Percentiles rank a stretch among this genome's conserved stretches.
Conservation (phyloP, 768 basidiomycete species). For the Lactifluus subvellereus region DNA sequence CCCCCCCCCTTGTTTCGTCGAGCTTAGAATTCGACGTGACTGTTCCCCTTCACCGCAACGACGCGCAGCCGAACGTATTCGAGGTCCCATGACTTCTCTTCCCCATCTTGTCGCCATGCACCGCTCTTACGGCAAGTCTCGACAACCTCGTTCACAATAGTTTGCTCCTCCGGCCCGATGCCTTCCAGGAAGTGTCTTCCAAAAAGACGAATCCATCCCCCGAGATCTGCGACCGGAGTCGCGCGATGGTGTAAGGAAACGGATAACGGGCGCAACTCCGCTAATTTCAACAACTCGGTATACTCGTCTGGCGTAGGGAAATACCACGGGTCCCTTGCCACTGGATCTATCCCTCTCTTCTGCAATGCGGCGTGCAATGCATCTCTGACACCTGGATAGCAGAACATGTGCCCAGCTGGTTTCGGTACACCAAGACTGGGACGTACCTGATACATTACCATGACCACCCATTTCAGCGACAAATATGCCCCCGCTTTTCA, state of each 20-base stretch:
- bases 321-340: slow-evolving; percentile 71
- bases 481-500: slow-evolving; percentile 68
- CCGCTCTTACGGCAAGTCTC: slow-evolving; percentile 7
- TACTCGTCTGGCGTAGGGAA: slow-evolving; percentile 74
- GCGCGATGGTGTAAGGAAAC: slow-evolving; percentile 12
- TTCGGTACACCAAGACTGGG: slow-evolving; percentile 3
- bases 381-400: slow-evolving; percentile 52
- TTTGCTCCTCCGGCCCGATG: slow-evolving; percentile 4
- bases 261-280: slow-evolving; percentile 5
- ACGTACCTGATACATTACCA: slow-evolving; percentile 60
- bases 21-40: background rate
- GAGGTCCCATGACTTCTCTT: slow-evolving; percentile 7
- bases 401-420: slow-evolving; percentile 1
- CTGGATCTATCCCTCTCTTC: slow-evolving; percentile 52
- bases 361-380: slow-evolving; percentile 50
- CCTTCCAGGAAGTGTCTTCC: slow-evolving; percentile 13
- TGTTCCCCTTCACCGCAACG: slow-evolving; percentile 5
- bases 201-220: slow-evolving; percentile 19
- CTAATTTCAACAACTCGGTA: slow-evolving; percentile 6
- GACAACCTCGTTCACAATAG: slow-evolving; percentile 12
- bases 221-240: slow-evolving; percentile 15
- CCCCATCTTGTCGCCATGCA: slow-evolving; percentile 11
- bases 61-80: slow-evolving; percentile 22
- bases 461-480: slow-evolving; percentile 76
- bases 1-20: background rate